Evolutionary conservation across 768 basidiomycete species (phyloP), one percentile per base, ranked within the genome.

Genomic region (Nidularia pulvinata): DNA sequence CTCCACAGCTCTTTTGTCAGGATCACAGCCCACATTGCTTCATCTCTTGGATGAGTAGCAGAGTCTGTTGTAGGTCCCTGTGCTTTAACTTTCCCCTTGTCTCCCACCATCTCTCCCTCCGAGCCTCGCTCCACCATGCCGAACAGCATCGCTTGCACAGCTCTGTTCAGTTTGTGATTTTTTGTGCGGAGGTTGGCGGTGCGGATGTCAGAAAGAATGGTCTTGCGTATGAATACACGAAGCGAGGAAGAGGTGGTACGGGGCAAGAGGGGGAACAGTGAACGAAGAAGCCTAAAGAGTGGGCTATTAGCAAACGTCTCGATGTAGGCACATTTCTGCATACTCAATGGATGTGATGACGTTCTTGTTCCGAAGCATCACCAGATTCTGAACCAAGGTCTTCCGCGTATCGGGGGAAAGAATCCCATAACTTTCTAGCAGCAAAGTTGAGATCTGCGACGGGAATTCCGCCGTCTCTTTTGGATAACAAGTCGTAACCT

Each of bases 1-100:
- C 83, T 82, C 97, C 96, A 98, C 11, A 98, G 76, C 61, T 98
- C 95, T 68, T 91, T 91, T 14, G 93, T 91, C 51, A 98, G 71
- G 43, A 95, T 88, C 48, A 99, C 86, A 4, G 97, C 96, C 95
- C 96, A 98, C 86, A 97, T 91, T 2, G 95, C 95, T 61, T 98
- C 97, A 33, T 93, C 91, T 1, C 86, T 84, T 48, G 75, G 78
- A 51, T 72, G 68, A 32, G 69, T 67, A 10, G 69, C 65, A n/a
- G 67, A 67, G 55, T 79, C 75, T 25, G 62, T 65, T 1, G 72
- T 69, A 7, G 73, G 66, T 5, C 71, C 68, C 48, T 68, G 60
- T n/a, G 72, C 74, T 56, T 81, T 73, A n/a, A 81, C 63, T 61
- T 86, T 93, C 4, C 88, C 94, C 67, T 93, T 95, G 75, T 95